phyloP scores from a whole-genome alignment of 202 grass and related monocot species.

The Musa balbisiana region DNA sequence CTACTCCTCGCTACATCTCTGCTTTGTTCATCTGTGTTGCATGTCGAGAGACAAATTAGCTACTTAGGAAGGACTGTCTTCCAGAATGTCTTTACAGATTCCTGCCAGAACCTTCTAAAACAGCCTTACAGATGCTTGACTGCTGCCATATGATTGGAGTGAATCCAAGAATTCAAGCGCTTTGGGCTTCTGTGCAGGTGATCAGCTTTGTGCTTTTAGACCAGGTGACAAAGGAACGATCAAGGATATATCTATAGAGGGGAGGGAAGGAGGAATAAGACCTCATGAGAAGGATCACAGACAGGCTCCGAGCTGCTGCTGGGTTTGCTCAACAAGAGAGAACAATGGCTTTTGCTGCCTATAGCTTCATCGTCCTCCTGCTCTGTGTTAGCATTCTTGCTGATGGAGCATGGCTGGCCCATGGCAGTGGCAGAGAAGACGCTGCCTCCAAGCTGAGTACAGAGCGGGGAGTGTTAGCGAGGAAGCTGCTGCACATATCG shows the following conservation, averaged over 20 bases:
- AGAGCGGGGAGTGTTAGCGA: not conserved
- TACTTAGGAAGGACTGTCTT: not conserved
- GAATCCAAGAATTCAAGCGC: not conserved
- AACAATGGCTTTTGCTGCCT: not conserved
- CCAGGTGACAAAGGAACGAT: not conserved
- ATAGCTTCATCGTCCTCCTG: not conserved
- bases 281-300: not conserved
- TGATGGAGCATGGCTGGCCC: not conserved
- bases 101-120: conserved; percentile 16
- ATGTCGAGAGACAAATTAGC: not conserved
- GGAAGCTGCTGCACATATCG: conserved; percentile 3
- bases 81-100: not conserved
- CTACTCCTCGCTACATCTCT: not conserved
- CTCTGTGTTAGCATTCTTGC: not conserved
- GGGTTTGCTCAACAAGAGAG: too few relatives aligned
- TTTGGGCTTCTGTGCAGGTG: not conserved
- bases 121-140: not conserved
- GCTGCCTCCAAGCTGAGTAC: not conserved
- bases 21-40: not conserved
- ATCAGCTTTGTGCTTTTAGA: not conserved
- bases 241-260: not conserved
- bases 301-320: not conserved
- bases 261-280: not conserved
- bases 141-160: not conserved
- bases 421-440: not conserved